Percentiles rank a stretch among this genome's conserved stretches.
These are phyloP conservation scores for Protea cynaroides DNA, from an alignment of 164 flowering plant species.

Conservation along the genomic window DNA sequence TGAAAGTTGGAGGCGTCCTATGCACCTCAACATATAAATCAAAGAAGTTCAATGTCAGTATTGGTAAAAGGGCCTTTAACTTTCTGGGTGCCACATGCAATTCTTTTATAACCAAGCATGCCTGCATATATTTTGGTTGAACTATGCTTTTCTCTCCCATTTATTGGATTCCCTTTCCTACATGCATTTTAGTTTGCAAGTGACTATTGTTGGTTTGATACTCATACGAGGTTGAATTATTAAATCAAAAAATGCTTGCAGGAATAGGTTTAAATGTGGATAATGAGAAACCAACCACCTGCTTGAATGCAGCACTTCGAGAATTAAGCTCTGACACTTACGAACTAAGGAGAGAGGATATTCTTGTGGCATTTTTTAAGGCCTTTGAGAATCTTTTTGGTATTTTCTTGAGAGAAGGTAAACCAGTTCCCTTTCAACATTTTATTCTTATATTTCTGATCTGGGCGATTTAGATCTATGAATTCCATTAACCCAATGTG, in stretches of 20 bases:
- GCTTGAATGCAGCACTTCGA: conserved; percentile 64
- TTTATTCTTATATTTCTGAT: neutral
- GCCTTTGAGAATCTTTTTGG: conserved; percentile 69
- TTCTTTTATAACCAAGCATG: neutral
- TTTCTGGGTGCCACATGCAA: conserved; percentile 7
- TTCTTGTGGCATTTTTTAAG: conserved; percentile 73
- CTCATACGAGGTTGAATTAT: neutral
- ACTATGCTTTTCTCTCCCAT: conserved; percentile 1
- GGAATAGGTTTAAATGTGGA: conserved; percentile 90
- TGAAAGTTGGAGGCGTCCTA: conserved; percentile 94
- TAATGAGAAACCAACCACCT: conserved; percentile 78
- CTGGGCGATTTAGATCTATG: neutral
- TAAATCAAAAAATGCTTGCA: conserved; percentile 26
- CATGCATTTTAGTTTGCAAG: neutral
- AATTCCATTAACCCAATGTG: too few species aligned
- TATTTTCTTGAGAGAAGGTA: conserved; percentile 59
- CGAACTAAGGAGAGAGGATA: conserved; percentile 58
- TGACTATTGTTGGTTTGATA: too few species aligned
- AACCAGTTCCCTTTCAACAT: neutral
- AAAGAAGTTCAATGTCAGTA: conserved; percentile 88
- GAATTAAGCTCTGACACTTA: conserved; percentile 32
- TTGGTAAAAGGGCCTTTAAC: conserved; percentile 50
- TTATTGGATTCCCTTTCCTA: neutral
- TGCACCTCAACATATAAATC: conserved; percentile 87
- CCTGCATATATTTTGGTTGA: neutral